Percentiles rank a stretch among this genome's conserved stretches.
Conservation (phyloP, 805 yeast genomes). For the Pichia scutulata region DNA sequence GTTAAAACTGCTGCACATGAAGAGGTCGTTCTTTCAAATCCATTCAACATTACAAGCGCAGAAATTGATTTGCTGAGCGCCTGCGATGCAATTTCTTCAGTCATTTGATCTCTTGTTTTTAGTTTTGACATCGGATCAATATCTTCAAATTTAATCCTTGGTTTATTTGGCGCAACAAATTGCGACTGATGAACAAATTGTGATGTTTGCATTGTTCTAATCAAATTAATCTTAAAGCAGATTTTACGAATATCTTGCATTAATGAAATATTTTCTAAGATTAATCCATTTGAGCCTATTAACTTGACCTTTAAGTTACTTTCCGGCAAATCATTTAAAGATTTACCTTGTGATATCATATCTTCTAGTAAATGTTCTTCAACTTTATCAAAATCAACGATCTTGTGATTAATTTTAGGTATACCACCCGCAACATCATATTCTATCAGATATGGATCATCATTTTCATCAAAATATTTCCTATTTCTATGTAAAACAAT, state of each 20-base stretch:
- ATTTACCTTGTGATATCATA: slow-evolving; percentile 24
- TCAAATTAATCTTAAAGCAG: slow-evolving; percentile 81
- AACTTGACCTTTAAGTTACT: slow-evolving; percentile 36
- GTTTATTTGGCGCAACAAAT: slow-evolving; percentile 60
- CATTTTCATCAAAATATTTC: slow-evolving; percentile 41
- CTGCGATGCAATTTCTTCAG: slow-evolving; percentile 53
- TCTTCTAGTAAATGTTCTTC: slow-evolving; percentile 39
- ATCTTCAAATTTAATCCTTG: slow-evolving; percentile 52
- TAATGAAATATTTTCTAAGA: slow-evolving; percentile 59
- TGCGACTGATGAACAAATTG: slow-evolving; percentile 69
- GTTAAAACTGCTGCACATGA: slow-evolving; percentile 72
- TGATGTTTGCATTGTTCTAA: slow-evolving; percentile 85
- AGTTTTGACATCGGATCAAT: slow-evolving; percentile 78
- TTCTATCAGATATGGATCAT: slow-evolving; percentile 64
- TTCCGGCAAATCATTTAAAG: slow-evolving; percentile 29
- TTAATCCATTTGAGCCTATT: slow-evolving; percentile 52
- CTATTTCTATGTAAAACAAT: slow-evolving; percentile 29
- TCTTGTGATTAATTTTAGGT: slow-evolving; percentile 55
- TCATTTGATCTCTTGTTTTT: slow-evolving; percentile 55
- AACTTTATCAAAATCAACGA: slow-evolving; percentile 37
- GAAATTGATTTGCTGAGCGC: slow-evolving; percentile 64
- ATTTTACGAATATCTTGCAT: slow-evolving; percentile 85
- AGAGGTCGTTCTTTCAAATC: slow-evolving; percentile 79
- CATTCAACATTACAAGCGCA: slow-evolving; percentile 82
- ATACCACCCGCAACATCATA: slow-evolving; percentile 78